Evolutionary conservation across 208 protist species (phyloP).

Genomic region (Trypanosoma mega): DNA sequence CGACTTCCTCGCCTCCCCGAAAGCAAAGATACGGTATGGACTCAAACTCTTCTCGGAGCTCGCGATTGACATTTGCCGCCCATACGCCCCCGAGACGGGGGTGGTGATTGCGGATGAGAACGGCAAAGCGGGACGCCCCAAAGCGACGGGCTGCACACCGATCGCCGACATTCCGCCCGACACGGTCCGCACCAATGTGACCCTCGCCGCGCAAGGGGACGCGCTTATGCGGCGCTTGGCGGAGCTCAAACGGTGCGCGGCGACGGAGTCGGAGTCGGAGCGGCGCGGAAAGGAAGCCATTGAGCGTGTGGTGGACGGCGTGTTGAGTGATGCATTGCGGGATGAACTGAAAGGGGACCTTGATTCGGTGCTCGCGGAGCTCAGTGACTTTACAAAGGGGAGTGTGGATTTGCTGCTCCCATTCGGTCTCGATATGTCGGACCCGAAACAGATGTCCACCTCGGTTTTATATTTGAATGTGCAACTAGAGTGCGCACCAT

Average conservation of each 20-base stretch:
- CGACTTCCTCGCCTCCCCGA: slow-evolving; percentile 58
- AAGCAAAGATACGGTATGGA: slow-evolving; percentile 56
- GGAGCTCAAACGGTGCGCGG: background rate
- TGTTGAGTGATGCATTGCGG: background rate
- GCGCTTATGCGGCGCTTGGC: slow-evolving; percentile 18
- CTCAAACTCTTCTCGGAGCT: slow-evolving; percentile 64
- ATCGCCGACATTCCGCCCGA: slow-evolving; percentile 49
- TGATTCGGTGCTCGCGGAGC: slow-evolving; percentile 4
- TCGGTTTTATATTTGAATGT: slow-evolving; percentile 39
- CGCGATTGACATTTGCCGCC: slow-evolving; percentile 55
- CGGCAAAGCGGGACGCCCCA: slow-evolving; percentile 24
- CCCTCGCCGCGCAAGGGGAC: slow-evolving; percentile 24
- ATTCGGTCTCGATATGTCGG: slow-evolving; percentile 28
- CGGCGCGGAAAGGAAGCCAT: slow-evolving; percentile 2
- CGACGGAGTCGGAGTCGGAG: slow-evolving; percentile 1
- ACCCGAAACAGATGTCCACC: slow-evolving; percentile 13
- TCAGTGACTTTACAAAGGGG: slow-evolving; percentile 16
- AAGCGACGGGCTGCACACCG: slow-evolving; percentile 38
- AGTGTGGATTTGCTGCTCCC: slow-evolving; percentile 38
- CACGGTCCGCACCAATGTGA: slow-evolving; percentile 39
- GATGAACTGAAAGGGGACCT: slow-evolving; percentile 13
- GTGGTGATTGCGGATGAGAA: slow-evolving; percentile 40
- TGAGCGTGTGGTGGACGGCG: background rate
- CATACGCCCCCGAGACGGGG: slow-evolving; percentile 41
- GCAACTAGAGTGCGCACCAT: background rate